Evolutionary conservation across 805 yeast species (phyloP).

Genomic region (Scheffersomyces coipomensis): DNA sequence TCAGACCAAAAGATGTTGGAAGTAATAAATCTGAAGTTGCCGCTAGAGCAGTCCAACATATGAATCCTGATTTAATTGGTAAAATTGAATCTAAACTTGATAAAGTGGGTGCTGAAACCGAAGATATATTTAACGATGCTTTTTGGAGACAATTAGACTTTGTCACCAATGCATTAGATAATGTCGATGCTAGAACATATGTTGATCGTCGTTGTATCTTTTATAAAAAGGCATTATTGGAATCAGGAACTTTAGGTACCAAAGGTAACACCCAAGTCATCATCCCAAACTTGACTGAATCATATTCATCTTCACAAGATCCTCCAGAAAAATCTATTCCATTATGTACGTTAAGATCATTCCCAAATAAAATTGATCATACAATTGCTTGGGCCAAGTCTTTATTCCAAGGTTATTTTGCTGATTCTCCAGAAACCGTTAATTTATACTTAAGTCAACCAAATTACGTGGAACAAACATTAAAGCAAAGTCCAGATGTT

Average conservation of each 20-base stretch:
- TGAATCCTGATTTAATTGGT: conserved; percentile 83
- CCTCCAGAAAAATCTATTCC: conserved; percentile 99
- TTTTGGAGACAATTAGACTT: conserved; percentile 86
- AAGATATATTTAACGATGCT: conserved; percentile 74
- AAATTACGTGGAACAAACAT: conserved; percentile 83
- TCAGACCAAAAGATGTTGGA: conserved; percentile 94
- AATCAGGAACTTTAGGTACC: conserved; percentile 97
- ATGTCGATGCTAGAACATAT: conserved; percentile 96
- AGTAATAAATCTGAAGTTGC: conserved; percentile 88
- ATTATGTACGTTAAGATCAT: conserved; percentile 92
- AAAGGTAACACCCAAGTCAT: conserved; percentile 98
- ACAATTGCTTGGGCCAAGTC: conserved; percentile 99
- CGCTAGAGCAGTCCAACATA: conserved; percentile 72
- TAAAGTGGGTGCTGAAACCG: conserved; percentile 93
- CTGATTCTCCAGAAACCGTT: conserved; percentile 90
- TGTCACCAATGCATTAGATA: conserved; percentile 96
- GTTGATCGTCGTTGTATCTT: conserved; percentile 97
- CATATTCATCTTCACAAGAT: conserved; percentile 94
- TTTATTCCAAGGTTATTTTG: conserved; percentile 86
- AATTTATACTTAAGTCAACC: conserved; percentile 89
- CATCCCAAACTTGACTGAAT: conserved; percentile 90
- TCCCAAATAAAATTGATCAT: conserved; percentile 98
- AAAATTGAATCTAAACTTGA: conserved; percentile 76
- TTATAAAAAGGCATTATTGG: conserved; percentile 85
- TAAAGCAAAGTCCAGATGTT: conserved; percentile 90